These are phyloP conservation scores for Pleurotus ostreatus DNA, from an alignment of 768 basidiomycete genomes.

Conservation along the genomic window DNA sequence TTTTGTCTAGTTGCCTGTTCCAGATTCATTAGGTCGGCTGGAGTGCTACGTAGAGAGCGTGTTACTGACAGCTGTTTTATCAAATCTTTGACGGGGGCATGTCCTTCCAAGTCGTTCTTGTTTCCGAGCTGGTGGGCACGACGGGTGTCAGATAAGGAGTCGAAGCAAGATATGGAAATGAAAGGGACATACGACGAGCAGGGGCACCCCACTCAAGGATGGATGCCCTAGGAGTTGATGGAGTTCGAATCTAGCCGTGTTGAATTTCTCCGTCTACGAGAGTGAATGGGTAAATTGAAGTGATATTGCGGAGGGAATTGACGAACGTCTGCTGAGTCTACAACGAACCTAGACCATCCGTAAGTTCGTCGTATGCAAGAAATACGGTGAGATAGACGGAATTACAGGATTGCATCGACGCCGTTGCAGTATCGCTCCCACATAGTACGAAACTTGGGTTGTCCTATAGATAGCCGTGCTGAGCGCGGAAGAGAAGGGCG, in stretches of 20 bases:
- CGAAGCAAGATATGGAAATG: background rate
- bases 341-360: constrained; percentile 65
- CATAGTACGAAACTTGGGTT: constrained; percentile 92
- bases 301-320: background rate
- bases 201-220: constrained; percentile 64
- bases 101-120: constrained; percentile 83
- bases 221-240: constrained; percentile 73
- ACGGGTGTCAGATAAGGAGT: background rate
- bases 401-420: constrained; percentile 89
- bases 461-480: constrained; percentile 42
- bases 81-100: constrained; percentile 77
- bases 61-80: constrained; percentile 66
- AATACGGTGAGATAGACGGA: constrained; percentile 10
- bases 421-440: constrained; percentile 95
- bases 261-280: constrained; percentile 71
- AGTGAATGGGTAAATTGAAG: background rate
- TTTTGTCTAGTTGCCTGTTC: constrained; percentile 70
- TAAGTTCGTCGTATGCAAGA: background rate
- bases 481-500: background rate
- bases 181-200: constrained; percentile 66
- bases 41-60: constrained; percentile 3
- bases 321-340: constrained; percentile 85
- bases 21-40: too few species aligned
- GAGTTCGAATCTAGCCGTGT: constrained; percentile 78
- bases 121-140: constrained; percentile 68